phyloP scores from a whole-genome alignment of 352 stramenopile species.

The Globisporangium nodosum region DNA sequence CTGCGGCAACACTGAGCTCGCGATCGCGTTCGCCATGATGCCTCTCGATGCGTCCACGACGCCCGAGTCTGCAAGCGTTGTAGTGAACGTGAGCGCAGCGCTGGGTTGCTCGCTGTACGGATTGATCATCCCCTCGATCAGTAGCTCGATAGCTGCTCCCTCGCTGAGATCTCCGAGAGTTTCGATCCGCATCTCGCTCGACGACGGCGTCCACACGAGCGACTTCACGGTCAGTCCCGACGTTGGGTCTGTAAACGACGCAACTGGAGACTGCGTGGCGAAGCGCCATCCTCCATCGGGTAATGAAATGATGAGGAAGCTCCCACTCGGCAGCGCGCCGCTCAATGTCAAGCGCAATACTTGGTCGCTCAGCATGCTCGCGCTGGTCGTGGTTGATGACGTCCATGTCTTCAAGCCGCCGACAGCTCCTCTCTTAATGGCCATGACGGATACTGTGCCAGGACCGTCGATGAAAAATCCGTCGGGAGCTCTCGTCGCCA shows the following conservation, averaged over 20 bases:
- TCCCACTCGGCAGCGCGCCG: conserved; percentile 45
- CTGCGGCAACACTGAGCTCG: conserved; percentile 17
- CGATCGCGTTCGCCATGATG: conserved; percentile 40
- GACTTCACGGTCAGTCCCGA: conserved; percentile 27
- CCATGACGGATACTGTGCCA: conserved; percentile 32
- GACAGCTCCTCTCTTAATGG: conserved; percentile 30
- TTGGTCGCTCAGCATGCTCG: conserved; percentile 54
- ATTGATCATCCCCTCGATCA: conserved; percentile 49
- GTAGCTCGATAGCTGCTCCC: conserved; percentile 25
- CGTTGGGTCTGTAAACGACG: conserved; percentile 25
- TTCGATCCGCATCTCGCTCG: conserved; percentile 25
- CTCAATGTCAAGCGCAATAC: conserved; percentile 32
- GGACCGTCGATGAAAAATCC: conserved; percentile 43
- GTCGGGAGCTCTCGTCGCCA: conserved; percentile 31
- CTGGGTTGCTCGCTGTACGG: conserved; percentile 27
- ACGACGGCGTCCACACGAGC: conserved; percentile 22
- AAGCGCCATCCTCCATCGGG: conserved; percentile 38
- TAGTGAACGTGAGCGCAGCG: conserved; percentile 23
- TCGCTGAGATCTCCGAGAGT: conserved; percentile 35
- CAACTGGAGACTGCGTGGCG: conserved; percentile 9
- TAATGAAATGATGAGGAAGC: conserved; percentile 31
- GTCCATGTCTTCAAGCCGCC: conserved; percentile 29
- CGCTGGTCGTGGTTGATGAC: conserved; percentile 30
- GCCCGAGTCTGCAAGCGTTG: conserved; percentile 30
- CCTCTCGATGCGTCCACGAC: conserved; percentile 41